These are phyloP conservation scores for Cryomyces antarcticus DNA, from an alignment of 495 filamentous ascomycete species.

Conservation along the genomic window DNA sequence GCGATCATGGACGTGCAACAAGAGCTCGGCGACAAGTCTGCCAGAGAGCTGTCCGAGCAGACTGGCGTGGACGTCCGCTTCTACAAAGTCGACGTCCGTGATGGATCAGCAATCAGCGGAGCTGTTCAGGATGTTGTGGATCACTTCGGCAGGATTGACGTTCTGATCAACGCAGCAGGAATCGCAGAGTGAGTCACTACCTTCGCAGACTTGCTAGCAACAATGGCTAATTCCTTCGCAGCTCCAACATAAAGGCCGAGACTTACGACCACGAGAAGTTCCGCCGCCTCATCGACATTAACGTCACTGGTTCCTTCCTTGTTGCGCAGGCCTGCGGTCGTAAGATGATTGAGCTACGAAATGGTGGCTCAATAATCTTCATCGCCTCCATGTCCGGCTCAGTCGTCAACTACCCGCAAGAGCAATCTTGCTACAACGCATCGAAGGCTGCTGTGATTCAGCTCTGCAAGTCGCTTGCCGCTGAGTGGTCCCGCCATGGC, in stretches of 20 bases:
- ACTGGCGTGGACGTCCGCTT: conserved; percentile 51
- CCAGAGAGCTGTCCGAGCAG: conserved; percentile 42
- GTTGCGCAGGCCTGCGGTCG: conserved; percentile 42
- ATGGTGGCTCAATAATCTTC: conserved; percentile 38
- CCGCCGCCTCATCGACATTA: conserved; percentile 54
- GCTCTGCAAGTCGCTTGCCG: conserved; percentile 53
- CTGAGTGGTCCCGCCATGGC: conserved; percentile 57
- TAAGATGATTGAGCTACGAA: conserved; percentile 33
- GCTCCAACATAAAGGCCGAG: conserved; percentile 46
- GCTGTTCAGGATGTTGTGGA: conserved; percentile 36
- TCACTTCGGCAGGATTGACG: conserved; percentile 44
- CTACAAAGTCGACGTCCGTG: conserved; percentile 53
- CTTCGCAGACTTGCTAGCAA: neutral
- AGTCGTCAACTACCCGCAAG: conserved; percentile 63
- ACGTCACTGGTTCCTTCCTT: conserved; percentile 52
- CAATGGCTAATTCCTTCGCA: conserved; percentile 9
- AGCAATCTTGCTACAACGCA: conserved; percentile 61
- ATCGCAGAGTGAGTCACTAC: conserved; percentile 44
- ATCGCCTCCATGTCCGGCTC: conserved; percentile 60
- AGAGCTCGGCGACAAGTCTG: conserved; percentile 47
- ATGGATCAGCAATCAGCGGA: conserved; percentile 37
- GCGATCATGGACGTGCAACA: conserved; percentile 57
- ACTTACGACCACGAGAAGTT: conserved; percentile 36
- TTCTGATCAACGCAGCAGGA: conserved; percentile 67
- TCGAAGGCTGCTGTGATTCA: conserved; percentile 65